These are phyloP conservation scores for Linnemannia exigua DNA, from an alignment of 192 early-diverging fungal genomes.

Conservation along the genomic window DNA sequence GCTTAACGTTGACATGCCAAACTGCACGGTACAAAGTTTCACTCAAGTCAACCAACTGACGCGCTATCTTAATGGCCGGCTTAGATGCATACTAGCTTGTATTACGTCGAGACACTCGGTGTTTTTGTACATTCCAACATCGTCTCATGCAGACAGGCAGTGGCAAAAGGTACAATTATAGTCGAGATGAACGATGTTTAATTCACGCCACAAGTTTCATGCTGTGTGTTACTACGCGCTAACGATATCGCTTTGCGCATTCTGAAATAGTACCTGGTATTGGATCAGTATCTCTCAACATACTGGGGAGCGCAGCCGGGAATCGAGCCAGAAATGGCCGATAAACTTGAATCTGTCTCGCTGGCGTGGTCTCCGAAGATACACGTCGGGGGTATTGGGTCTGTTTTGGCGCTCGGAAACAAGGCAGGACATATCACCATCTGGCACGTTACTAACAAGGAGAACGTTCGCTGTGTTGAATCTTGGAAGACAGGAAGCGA, in stretches of 20 bases:
- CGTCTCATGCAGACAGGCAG: conserved; percentile 15
- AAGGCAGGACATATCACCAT: conserved; percentile 39
- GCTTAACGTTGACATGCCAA: neutral
- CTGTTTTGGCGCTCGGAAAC: conserved; percentile 40
- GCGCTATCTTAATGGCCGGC: neutral
- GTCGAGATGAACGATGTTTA: neutral
- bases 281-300: conserved; percentile 22
- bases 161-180: conserved; percentile 27
- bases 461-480: conserved; percentile 25
- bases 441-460: conserved; percentile 32
- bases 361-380: conserved; percentile 57
- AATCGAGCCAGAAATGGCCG: conserved; percentile 19
- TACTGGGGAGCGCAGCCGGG: conserved; percentile 23
- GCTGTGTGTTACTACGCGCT: neutral
- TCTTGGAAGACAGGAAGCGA: conserved; percentile 21
- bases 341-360: conserved; percentile 33
- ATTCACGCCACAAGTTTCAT: neutral
- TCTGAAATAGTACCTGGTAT: conserved; percentile 5
- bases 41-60: neutral
- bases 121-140: conserved; percentile 24
- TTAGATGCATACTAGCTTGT: conserved; percentile 43
- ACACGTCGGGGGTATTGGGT: conserved; percentile 20
- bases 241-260: too few species aligned
- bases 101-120: conserved; percentile 41
- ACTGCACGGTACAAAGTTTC: neutral